These are phyloP conservation scores for Manihot esculenta DNA, from an alignment of 441 rosid genomes.

Conservation along the genomic window DNA sequence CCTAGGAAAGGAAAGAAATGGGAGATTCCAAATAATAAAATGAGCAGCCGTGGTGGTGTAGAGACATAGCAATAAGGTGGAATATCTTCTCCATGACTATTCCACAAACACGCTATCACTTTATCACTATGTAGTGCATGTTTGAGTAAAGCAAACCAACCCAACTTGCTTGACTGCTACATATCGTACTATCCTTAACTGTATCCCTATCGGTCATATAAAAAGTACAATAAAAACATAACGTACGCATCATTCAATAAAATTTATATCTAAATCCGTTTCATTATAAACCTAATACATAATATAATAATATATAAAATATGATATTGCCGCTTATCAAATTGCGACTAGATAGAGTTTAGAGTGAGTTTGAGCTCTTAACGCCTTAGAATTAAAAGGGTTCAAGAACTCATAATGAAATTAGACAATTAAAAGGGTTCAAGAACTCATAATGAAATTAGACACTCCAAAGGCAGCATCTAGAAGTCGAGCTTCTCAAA, in stretches of 20 bases:
- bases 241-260: neutral
- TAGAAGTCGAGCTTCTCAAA: no score
- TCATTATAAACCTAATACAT: no score
- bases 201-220: constrained; percentile 13
- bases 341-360: no score
- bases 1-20: neutral
- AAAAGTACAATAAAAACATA: neutral
- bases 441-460: no score
- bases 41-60: constrained; percentile 21
- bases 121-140: constrained; percentile 23
- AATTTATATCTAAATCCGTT: neutral
- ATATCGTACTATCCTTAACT: constrained; percentile 22
- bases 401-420: no score
- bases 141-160: constrained; percentile 34
- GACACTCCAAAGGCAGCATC: no score
- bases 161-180: constrained; percentile 15
- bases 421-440: no score
- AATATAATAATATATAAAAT: no score
- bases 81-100: constrained; percentile 36
- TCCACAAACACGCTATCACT: constrained; percentile 3
- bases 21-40: constrained; percentile 3
- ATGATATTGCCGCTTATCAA: no score
- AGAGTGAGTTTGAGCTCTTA: no score
- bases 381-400: no score
- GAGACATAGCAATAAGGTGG: constrained; percentile 17